Evolutionary conservation across 108 stramenopile species (phyloP), one percentile per base, ranked within the genome.

Genomic region (Nitzschia sp.): DNA sequence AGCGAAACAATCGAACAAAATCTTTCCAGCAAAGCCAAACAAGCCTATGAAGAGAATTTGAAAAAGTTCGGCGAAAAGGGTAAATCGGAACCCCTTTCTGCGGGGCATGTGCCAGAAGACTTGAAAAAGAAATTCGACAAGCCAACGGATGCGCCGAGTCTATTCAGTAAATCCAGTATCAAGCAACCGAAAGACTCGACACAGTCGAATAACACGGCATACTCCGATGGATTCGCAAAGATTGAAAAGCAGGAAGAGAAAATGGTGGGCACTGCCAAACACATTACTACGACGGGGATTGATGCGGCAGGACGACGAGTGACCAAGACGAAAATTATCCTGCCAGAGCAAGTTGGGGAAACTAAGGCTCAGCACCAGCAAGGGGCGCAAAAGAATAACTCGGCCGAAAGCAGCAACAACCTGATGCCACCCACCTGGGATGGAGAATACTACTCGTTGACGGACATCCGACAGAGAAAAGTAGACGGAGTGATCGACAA

Each of bases 231-330:
- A 16, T 69, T 69, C 45, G 52, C 44, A 6, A 48, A 45, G 44
- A 58, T 69, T 48, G 68, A 69, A 48, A 69, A 54, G 28, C 29
- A 69, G 25, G 68, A 69, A 58, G 25, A 17, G 17, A 58, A 45
- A 45, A 69, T 69, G 68, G 68, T 69, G 22, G 68, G 68, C n/a
- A 31, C 22, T 28, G 55, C 45, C 30, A 69, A 69, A 47, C 68
- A 69, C 22, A 47, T 58, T 47, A 69, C 45, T 19, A 69, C 46
- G 32, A 58, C 57, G 0, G 68, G 68, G 13, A 69, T 54, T 33
- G 57, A 58, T 58, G 16, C 22, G 13, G 56, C 52, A 4, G 68
- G 68, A 30, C 38, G 68, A 45, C 31, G 53, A 22, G 45, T 69
- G 3, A 69, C 68, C 44, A 69, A 58, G 30, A 69, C 68, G 6